These are phyloP conservation scores for Arachnopeziza araneosa DNA, from an alignment of 2,329 filamentous ascomycete species.

Conservation along the genomic window DNA sequence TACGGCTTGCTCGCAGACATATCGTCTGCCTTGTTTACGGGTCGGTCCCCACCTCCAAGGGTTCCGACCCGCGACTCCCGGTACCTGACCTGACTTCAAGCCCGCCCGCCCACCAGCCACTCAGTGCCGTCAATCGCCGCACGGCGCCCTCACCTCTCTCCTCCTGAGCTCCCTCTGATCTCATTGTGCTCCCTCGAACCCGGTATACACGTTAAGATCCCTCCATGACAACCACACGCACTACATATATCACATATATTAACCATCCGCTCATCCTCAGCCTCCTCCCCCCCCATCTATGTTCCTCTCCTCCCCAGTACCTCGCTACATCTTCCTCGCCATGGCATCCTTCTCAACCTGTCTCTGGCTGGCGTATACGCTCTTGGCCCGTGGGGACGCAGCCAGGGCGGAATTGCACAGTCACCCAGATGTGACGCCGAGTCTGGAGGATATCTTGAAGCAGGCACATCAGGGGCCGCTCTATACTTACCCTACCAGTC, in stretches of 20 bases:
- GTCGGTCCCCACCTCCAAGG: too few species aligned
- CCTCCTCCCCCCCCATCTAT: background rate
- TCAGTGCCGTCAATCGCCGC: too few species aligned
- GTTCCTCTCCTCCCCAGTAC: background rate
- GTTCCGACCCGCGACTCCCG: too few species aligned
- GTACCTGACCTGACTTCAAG: too few species aligned
- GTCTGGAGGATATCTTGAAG: conserved; percentile 49
- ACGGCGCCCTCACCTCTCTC: too few species aligned
- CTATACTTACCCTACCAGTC: conserved; percentile 55
- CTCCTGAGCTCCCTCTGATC: too few species aligned
- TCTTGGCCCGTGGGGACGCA: background rate
- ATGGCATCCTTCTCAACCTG: conserved; percentile 15
- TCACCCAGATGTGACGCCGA: conserved; percentile 35
- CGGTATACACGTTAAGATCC: too few species aligned
- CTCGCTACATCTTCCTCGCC: background rate
- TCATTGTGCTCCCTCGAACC: too few species aligned
- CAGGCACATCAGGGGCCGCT: conserved; percentile 46
- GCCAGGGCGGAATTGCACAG: conserved; percentile 1
- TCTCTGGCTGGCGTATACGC: conserved; percentile 10
- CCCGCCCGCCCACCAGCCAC: too few species aligned
- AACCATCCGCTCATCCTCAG: background rate
- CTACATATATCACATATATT: too few species aligned
- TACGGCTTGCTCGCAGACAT: background rate
- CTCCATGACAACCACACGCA: too few species aligned
- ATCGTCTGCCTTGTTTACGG: too few species aligned